Base-by-base conservation (phyloP, 805 yeast species). In the Lipomyces sp. region DNA sequence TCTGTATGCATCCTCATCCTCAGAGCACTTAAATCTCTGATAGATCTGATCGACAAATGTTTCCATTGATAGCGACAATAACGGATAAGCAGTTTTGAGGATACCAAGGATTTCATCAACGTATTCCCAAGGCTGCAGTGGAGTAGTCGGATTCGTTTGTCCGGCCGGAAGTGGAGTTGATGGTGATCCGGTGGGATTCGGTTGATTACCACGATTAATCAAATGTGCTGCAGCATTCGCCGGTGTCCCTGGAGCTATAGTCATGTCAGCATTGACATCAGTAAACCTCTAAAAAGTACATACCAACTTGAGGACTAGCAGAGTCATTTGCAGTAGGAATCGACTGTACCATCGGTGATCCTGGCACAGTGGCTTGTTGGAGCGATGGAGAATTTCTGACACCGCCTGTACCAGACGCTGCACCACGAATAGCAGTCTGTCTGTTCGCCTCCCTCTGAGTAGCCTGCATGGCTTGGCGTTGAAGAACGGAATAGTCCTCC, bases 1-100 rank as follows among this genome's bases (percentile, higher is more conserved):
- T 71, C 99, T 83, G 77, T 95, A 96, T 0, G 97, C 94, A 77
- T 95, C 99, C 74, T 94, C 99, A 77, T 95, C 99, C 0, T 95
- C 90, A 56, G 90, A 89, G 48, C 96, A 88, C 78, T 94, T 95
- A 83, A 95, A 94, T 63, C 98, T 83, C 76, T 92, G 97, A 74
- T 88, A 89, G 63, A 95, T 91, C 80, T 96, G 99, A 74, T 96
- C 98, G 35, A 95, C 98, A 63, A 96, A 80, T 0, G 98, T 92
- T 77, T 95, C 99, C 70, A 96, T 82, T 0, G 98, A 92, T 56
- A 95, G 83, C 0, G 99, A 97, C 69, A 95, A 80, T 62, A 95
- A 80, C 1, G 99, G 99, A 77, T 93, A 95, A 0, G 98, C 97
- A 0, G 99, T 96, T 76, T 95, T 95, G 76, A 96, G 81, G 63